Percentiles rank a stretch among this genome's conserved stretches.
phyloP scores from a whole-genome alignment of 2,329 filamentous ascomycete species.

The Colletotrichum chrysophilum region DNA sequence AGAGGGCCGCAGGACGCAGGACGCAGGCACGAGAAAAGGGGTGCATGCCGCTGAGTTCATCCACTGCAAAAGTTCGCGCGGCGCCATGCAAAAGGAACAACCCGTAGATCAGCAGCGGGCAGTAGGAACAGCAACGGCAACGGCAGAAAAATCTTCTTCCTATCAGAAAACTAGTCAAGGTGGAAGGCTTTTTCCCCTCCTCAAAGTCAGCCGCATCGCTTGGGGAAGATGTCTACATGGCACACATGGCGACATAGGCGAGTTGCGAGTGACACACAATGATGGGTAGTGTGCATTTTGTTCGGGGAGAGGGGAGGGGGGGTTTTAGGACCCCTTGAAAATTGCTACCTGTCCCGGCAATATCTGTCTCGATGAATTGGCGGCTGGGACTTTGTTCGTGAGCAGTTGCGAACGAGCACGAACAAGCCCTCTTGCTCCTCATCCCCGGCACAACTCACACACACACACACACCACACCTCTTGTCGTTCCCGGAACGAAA shows the following conservation, averaged over 20 bases:
- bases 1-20: not conserved
- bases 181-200: not conserved
- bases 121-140: not conserved
- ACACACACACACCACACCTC: not conserved
- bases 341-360: not conserved
- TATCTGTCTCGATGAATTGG: not conserved
- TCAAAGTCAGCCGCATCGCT: not conserved
- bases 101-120: not conserved
- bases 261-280: not conserved
- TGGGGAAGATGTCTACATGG: not conserved
- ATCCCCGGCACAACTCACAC: not conserved
- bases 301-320: not conserved
- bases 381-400: not conserved
- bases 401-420: not conserved
- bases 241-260: not conserved
- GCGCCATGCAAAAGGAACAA: not conserved
- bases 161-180: not conserved
- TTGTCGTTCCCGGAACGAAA: not conserved
- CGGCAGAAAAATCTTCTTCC: not conserved
- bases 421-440: not conserved
- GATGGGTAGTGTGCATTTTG: not conserved
- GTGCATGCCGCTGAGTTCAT: not conserved
- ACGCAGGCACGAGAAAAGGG: not conserved
- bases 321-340: not conserved
- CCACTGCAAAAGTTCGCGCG: not conserved